phyloP scores from a whole-genome alignment of 768 basidiomycete genomes.

The Collybia sp. region DNA sequence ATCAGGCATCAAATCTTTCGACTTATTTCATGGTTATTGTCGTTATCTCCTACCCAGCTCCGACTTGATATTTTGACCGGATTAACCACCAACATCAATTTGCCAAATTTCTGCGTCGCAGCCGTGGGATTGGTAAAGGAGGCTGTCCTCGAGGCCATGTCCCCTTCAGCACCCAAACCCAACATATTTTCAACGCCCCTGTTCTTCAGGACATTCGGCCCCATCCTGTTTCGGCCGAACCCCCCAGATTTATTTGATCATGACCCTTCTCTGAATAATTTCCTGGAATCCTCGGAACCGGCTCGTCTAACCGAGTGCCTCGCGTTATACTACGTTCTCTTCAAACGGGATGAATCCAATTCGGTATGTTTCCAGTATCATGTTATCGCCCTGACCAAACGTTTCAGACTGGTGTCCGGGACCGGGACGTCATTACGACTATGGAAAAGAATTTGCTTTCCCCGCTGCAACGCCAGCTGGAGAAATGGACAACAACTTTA shows the following conservation, averaged over 20 bases:
- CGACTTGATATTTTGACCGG: constrained; percentile 53
- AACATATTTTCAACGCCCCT: constrained; percentile 50
- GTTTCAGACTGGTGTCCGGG: constrained; percentile 48
- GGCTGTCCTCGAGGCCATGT: constrained; percentile 48
- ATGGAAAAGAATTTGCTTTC: constrained; percentile 40
- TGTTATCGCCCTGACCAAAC: not conserved
- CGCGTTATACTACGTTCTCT: constrained; percentile 62
- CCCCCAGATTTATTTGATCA: constrained; percentile 46
- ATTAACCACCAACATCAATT: constrained; percentile 41
- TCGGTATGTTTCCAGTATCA: constrained; percentile 28
- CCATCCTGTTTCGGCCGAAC: constrained; percentile 51
- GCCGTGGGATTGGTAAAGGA: constrained; percentile 69
- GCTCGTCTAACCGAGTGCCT: constrained; percentile 60
- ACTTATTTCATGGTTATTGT: constrained; percentile 48
- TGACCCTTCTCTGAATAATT: constrained; percentile 31
- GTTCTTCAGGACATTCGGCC: constrained; percentile 55
- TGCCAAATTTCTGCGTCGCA: constrained; percentile 66
- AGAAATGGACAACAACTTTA: constrained; percentile 23
- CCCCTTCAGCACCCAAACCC: constrained; percentile 8
- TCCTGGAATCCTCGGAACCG: constrained; percentile 55
- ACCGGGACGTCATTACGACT: constrained; percentile 34
- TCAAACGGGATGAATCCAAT: constrained; percentile 55
- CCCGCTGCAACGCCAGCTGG: constrained; percentile 36
- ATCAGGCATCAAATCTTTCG: constrained; percentile 61
- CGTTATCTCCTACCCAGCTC: constrained; percentile 38